Percentiles rank a stretch among this genome's conserved stretches.
These are phyloP conservation scores for Puya raimondii DNA, from an alignment of 176 grass and related monocot genomes.

Conservation along the genomic window DNA sequence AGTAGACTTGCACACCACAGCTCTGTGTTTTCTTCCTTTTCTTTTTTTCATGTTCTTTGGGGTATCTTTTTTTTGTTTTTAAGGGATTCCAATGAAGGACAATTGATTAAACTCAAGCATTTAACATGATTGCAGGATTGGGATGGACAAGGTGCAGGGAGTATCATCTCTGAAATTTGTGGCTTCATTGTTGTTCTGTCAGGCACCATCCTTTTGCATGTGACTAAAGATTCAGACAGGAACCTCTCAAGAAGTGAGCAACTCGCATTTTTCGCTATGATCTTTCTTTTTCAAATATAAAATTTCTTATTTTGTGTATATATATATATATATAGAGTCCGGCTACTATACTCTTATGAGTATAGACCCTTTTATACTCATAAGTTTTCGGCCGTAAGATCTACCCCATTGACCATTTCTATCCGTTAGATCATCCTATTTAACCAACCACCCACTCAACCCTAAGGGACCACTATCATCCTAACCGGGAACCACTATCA, in stretches of 20 bases:
- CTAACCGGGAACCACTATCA: too few species aligned
- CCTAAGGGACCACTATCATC: too few species aligned
- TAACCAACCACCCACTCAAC: too few species aligned
- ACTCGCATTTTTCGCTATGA: conserved; percentile 4
- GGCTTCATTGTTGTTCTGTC: conserved; percentile 89
- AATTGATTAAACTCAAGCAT: background rate
- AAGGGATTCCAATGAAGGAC: background rate
- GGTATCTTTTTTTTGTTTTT: background rate
- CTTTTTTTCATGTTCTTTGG: background rate
- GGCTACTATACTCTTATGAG: too few species aligned
- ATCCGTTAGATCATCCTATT: too few species aligned
- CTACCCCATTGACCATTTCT: too few species aligned
- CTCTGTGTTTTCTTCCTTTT: too few species aligned
- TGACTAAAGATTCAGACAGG: conserved; percentile 89
- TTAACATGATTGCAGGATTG: conserved; percentile 54
- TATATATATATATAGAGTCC: too few species aligned
- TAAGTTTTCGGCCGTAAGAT: too few species aligned
- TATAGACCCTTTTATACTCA: too few species aligned
- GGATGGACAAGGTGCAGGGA: conserved; percentile 83
- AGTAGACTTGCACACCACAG: too few species aligned
- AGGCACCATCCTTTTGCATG: conserved; percentile 77
- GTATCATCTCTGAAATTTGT: conserved; percentile 82
- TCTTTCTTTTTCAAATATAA: conserved; percentile 1
- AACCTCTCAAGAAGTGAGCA: conserved; percentile 54
- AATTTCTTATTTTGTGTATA: too few species aligned